Evolutionary conservation across 306 rosid species (phyloP), one percentile per base, ranked within the genome.

Genomic region (Coriaria nepalensis): DNA sequence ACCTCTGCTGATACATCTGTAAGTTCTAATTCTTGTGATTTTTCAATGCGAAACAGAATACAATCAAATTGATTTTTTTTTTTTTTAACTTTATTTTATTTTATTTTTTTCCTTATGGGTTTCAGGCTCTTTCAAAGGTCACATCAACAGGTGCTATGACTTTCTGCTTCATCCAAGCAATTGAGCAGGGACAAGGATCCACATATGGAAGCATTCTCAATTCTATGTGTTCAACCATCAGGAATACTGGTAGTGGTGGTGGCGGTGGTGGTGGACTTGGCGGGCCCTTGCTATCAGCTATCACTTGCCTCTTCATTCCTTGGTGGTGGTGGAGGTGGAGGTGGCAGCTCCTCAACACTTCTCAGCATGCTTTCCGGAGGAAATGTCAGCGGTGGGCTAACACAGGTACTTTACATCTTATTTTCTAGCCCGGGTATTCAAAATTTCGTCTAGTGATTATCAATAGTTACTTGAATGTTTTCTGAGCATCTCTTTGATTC

Each of bases 81-180:
- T 1, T 20, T 1, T 20, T 1, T 20, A 20, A 1, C 1, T 20
- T 1, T 20, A 20, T 20, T 20, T 20, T 20, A 20, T 20, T 20
- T 20, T 20, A n/a, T 20, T 20, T 20, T 20, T 20, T 20, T 20
- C 29, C 29, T 1, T 20, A n/a, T 20, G 29, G 29, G 29, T 20
- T 20, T 20, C 87, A 90, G 98, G 98, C 98, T 55, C 67, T 92
- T 11, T 92, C 96, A 11, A 92, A 52, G 79, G 73, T 90, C 46
- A 82, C 96, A 32, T 90, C 98, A 50, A 90, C 98, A 45, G 98
- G 98, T 45, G 98, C 96, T 55, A 85, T 90, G 96, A 90, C 98
- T 10, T 90, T 52, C 70, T 82, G 93, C 78, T 90, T 90, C 77
- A 85, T 90, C 69, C 94, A 85, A 71, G 96, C 98, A 4, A 59